Percentiles rank a stretch among this genome's conserved stretches.
Conservation (phyloP, 768 basidiomycete species). For the Mycena galopus region DNA sequence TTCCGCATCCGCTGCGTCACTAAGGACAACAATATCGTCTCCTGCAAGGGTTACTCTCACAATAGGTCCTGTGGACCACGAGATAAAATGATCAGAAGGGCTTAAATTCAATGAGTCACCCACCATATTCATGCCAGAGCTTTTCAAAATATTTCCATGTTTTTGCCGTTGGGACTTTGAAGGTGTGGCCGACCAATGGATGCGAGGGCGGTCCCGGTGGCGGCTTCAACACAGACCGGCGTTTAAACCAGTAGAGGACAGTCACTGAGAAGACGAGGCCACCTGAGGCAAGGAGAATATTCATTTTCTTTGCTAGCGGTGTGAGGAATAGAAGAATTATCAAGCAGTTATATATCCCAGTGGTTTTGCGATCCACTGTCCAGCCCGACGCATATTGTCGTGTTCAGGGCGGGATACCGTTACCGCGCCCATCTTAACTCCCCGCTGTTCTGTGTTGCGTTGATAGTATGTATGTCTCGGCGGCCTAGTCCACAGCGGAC, state of each 20-base stretch:
- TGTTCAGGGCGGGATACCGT: too few species aligned
- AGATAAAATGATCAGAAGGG: background rate
- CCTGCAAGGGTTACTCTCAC: slow-evolving; percentile 4
- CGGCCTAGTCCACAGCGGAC: too few species aligned
- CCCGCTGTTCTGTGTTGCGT: too few species aligned
- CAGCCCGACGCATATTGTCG: too few species aligned
- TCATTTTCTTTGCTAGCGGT: background rate
- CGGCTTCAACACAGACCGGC: background rate
- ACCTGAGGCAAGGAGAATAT: background rate
- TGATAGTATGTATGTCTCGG: too few species aligned
- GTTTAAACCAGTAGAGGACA: background rate
- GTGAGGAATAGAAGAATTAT: too few species aligned
- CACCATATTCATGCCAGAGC: slow-evolving; percentile 4
- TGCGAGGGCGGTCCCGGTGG: slow-evolving; percentile 4
- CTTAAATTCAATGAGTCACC: background rate
- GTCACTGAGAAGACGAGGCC: background rate
- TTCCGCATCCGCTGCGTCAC: slow-evolving; percentile 1
- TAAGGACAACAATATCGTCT: slow-evolving; percentile 7
- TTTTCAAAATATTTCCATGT: slow-evolving; percentile 18
- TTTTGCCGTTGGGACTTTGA: background rate
- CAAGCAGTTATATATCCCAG: too few species aligned
- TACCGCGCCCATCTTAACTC: too few species aligned
- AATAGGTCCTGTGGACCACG: background rate
- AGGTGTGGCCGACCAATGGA: slow-evolving; percentile 10
- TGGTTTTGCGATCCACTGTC: too few species aligned